Evolutionary conservation across 768 basidiomycete genomes (phyloP).

Genomic region (Mycena vulgaris): DNA sequence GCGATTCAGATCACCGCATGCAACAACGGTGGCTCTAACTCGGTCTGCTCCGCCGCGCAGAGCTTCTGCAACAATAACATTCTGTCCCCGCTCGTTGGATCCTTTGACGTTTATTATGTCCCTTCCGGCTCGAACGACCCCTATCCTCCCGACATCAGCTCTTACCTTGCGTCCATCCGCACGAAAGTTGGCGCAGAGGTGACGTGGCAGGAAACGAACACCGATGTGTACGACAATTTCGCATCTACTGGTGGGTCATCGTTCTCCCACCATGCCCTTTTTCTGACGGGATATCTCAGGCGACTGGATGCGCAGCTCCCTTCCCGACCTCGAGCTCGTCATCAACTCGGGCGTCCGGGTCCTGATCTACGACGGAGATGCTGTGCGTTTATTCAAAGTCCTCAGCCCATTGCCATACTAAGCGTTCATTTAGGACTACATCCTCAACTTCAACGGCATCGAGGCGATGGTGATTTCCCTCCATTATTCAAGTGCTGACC

Average conservation of each 20-base stretch:
- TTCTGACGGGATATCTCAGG: conserved; percentile 45
- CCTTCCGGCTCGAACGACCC: conserved; percentile 59
- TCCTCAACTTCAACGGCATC: conserved; percentile 59
- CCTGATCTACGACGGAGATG: conserved; percentile 60
- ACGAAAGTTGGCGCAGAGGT: conserved; percentile 61
- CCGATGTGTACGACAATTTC: conserved; percentile 63
- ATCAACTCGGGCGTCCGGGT: conserved; percentile 61
- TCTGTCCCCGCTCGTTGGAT: conserved; percentile 67
- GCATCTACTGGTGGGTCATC: conserved; percentile 54
- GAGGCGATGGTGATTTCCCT: conserved; percentile 55
- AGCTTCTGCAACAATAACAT: conserved; percentile 71
- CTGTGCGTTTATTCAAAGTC: conserved; percentile 35
- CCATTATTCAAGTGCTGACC: neutral
- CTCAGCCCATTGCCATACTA: too few relatives aligned
- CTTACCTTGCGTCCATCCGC: conserved; percentile 49
- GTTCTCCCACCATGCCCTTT: neutral
- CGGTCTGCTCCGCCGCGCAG: conserved; percentile 71
- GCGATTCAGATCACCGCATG: conserved; percentile 64
- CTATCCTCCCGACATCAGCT: conserved; percentile 62
- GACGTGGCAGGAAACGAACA: conserved; percentile 59
- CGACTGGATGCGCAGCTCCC: conserved; percentile 72
- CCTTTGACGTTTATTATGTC: conserved; percentile 72
- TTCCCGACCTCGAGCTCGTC: conserved; percentile 52
- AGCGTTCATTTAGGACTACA: conserved; percentile 46
- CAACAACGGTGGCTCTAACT: conserved; percentile 62